Conservation (phyloP, 164 flowering plant genomes). For the Hamamelis virginiana region DNA sequence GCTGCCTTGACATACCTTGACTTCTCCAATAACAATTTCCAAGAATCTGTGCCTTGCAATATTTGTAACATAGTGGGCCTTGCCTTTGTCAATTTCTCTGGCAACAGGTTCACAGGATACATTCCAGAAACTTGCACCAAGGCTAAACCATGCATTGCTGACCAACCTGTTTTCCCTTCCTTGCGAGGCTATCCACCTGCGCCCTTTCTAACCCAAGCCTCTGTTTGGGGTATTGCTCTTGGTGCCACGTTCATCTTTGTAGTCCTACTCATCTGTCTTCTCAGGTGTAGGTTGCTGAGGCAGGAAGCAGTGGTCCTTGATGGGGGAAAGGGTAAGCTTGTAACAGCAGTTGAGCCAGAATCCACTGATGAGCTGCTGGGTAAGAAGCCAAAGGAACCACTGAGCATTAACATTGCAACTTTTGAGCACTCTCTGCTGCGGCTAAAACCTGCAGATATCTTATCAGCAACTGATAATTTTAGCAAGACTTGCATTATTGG, state of each 20-base stretch:
- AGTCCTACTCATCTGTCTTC: constrained; percentile 27
- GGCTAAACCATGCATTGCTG: constrained; percentile 23
- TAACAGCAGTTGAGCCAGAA: constrained; percentile 26
- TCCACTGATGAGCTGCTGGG: constrained; percentile 37
- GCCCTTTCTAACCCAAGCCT: constrained; percentile 24
- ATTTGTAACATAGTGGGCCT: constrained; percentile 49
- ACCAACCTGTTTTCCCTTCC: constrained; percentile 8
- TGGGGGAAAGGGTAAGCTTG: constrained; percentile 24
- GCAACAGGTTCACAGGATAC: constrained; percentile 40
- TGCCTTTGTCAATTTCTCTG: constrained; percentile 41
- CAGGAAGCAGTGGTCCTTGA: constrained; percentile 22
- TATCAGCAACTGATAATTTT: constrained; percentile 62
- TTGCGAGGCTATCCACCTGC: constrained; percentile 10
- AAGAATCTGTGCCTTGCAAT: constrained; percentile 37
- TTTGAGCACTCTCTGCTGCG: constrained; percentile 53
- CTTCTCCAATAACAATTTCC: constrained; percentile 48
- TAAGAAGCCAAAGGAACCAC: constrained; percentile 51
- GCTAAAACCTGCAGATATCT: constrained; percentile 45
- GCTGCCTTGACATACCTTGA: constrained; percentile 55
- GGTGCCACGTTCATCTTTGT: constrained; percentile 28
- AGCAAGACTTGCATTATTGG: constrained; percentile 60
- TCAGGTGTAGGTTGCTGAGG: constrained; percentile 28
- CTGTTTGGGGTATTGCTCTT: constrained; percentile 34
- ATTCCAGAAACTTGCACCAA: constrained; percentile 39
- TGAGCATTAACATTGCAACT: constrained; percentile 64